Percentiles rank a stretch among this genome's conserved stretches.
Evolutionary conservation across 495 filamentous ascomycete species (phyloP).

Genomic region (Bathelium albidoporum): DNA sequence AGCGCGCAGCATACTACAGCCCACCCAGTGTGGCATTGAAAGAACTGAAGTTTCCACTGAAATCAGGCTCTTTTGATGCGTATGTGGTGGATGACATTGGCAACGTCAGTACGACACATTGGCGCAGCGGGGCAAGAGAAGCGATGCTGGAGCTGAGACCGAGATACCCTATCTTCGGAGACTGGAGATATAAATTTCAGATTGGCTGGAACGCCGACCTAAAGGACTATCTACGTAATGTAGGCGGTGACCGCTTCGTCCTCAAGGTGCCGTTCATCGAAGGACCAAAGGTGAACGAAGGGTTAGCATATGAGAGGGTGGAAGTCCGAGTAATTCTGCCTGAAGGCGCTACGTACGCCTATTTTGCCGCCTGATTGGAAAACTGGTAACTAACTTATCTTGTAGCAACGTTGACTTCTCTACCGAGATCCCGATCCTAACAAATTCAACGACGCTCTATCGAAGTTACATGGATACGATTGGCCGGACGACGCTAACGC

Average conservation of each 20-base stretch:
- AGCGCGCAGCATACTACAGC: slow-evolving; percentile 64
- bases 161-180: slow-evolving; percentile 85
- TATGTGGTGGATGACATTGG: slow-evolving; percentile 97
- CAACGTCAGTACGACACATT: slow-evolving; percentile 89
- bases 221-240: slow-evolving; percentile 58
- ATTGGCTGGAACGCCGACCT: slow-evolving; percentile 90
- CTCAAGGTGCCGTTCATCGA: slow-evolving; percentile 94
- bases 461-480: slow-evolving; percentile 91
- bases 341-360: slow-evolving; percentile 76
- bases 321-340: slow-evolving; percentile 75
- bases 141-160: slow-evolving; percentile 82
- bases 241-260: slow-evolving; percentile 56
- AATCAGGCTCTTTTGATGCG: slow-evolving; percentile 63
- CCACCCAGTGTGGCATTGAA: slow-evolving; percentile 66
- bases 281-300: slow-evolving; percentile 74
- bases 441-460: slow-evolving; percentile 49
- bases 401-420: slow-evolving; percentile 57
- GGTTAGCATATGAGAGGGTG: slow-evolving; percentile 73
- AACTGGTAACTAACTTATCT: slow-evolving; percentile 20
- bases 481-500: slow-evolving; percentile 71
- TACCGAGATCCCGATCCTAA: slow-evolving; percentile 48
- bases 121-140: slow-evolving; percentile 67
- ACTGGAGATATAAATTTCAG: slow-evolving; percentile 94
- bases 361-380: not conserved
- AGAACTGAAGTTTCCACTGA: slow-evolving; percentile 69